Percentiles rank a stretch among this genome's conserved stretches.
These are phyloP conservation scores for Trichoderma sp. DNA, from an alignment of 2,329 filamentous ascomycete species.

Conservation along the genomic window DNA sequence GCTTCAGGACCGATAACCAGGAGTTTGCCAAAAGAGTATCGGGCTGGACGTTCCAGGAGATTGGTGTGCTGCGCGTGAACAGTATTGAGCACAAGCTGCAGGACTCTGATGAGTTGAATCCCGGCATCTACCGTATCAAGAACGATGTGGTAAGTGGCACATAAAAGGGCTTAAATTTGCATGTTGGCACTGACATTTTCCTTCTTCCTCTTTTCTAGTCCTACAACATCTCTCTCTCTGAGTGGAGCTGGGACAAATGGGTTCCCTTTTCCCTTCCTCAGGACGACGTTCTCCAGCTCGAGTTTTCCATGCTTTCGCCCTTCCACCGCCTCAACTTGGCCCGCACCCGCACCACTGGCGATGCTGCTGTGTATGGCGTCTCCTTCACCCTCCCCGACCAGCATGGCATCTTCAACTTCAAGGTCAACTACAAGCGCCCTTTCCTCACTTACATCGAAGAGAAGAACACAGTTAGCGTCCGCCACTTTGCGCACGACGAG, in stretches of 20 bases:
- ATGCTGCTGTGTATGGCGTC: conserved; percentile 71
- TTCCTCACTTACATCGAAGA: conserved; percentile 89
- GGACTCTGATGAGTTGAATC: conserved; percentile 67
- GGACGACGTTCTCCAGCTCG: conserved; percentile 80
- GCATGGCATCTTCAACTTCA: conserved; percentile 99
- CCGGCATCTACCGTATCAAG: conserved; percentile 91
- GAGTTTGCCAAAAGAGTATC: conserved; percentile 82
- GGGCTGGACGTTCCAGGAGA: conserved; percentile 97
- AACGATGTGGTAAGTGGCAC: conserved; percentile 80
- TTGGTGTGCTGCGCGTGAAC: conserved; percentile 83
- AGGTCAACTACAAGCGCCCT: conserved; percentile 93
- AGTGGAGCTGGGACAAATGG: conserved; percentile 76
- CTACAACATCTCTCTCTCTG: conserved; percentile 85
- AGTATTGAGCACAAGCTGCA: conserved; percentile 73
- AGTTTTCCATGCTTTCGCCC: conserved; percentile 98
- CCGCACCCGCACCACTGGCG: conserved; percentile 58
- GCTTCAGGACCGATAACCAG: conserved; percentile 71
- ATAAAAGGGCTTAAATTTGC: background rate
- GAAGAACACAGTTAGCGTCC: conserved; percentile 91
- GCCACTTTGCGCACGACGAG: conserved; percentile 97
- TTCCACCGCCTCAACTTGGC: conserved; percentile 84
- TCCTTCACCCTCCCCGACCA: conserved; percentile 89
- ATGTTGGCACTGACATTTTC: background rate
- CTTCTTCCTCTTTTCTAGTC: conserved; percentile 52
- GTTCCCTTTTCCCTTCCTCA: conserved; percentile 70